These are phyloP conservation scores for Epichloe uncinata DNA, from an alignment of 2,329 filamentous ascomycete species.

Conservation along the genomic window DNA sequence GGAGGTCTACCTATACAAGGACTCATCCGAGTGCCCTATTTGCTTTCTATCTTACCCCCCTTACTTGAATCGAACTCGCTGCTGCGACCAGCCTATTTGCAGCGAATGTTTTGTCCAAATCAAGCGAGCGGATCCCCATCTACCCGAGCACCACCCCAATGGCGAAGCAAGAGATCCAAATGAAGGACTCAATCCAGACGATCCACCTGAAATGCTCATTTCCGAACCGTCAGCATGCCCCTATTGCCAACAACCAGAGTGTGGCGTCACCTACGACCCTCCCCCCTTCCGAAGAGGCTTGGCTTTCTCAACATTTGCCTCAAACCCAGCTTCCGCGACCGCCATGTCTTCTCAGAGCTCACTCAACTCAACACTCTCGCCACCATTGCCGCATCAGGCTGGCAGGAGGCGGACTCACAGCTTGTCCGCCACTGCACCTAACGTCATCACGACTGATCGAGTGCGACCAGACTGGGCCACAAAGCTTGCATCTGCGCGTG, in stretches of 20 bases:
- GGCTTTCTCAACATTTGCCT: constrained; percentile 44
- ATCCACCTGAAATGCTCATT: constrained; percentile 53
- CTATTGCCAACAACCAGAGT: constrained; percentile 89
- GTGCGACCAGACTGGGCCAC: constrained; percentile 90
- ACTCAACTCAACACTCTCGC: constrained; percentile 45
- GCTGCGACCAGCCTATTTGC: constrained; percentile 92
- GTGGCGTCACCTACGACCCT: constrained; percentile 87
- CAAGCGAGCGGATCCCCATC: constrained; percentile 82
- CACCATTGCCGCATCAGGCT: constrained; percentile 22
- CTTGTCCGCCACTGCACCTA: constrained; percentile 68
- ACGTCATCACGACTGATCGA: constrained; percentile 83
- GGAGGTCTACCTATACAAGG: constrained; percentile 88
- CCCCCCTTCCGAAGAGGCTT: constrained; percentile 81
- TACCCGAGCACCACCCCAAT: constrained; percentile 60
- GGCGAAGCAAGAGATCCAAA: constrained; percentile 23
- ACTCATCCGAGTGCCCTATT: constrained; percentile 82
- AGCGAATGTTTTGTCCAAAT: constrained; percentile 99
- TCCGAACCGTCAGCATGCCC: constrained; percentile 88
- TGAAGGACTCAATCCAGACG: constrained; percentile 29
- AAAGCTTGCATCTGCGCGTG: constrained; percentile 73
- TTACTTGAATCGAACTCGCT: constrained; percentile 85
- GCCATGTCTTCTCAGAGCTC: constrained; percentile 84
- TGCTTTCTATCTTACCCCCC: constrained; percentile 97
- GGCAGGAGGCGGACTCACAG: constrained; percentile 39
- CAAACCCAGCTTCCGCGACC: constrained; percentile 31